A percentile compares a stretch with the other conserved stretches of the same genome.
phyloP scores from a whole-genome alignment of 257 asterid species.

The Ilex aquifolium region DNA sequence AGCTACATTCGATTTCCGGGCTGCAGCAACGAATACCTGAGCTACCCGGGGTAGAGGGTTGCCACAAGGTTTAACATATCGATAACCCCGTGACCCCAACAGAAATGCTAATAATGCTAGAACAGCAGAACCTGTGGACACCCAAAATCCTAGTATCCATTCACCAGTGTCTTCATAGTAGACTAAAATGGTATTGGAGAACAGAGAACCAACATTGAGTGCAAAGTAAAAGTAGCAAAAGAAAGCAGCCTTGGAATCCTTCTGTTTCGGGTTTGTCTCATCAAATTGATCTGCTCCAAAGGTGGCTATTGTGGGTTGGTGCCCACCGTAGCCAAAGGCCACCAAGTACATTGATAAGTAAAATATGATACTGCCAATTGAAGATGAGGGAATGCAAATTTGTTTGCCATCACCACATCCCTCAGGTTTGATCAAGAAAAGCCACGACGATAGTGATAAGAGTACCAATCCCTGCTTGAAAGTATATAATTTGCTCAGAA shows the following conservation, averaged over 20 bases:
- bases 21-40: conserved; percentile 2
- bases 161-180: conserved; percentile 13
- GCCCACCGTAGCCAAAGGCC: conserved; percentile 17
- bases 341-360: conserved; percentile 11
- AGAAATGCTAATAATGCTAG: not conserved
- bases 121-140: not conserved
- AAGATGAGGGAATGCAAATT: conserved; percentile 17
- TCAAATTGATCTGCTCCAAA: conserved; percentile 22
- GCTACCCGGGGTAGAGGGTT: not conserved
- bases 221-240: conserved; percentile 17
- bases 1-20: not conserved
- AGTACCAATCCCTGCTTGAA: conserved; percentile 49
- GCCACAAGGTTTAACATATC: not conserved
- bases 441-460: conserved; percentile 54
- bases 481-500: not conserved
- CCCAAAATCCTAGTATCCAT: conserved; percentile 17
- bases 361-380: conserved; percentile 12
- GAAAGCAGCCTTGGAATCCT: conserved; percentile 8
- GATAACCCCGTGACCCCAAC: not conserved
- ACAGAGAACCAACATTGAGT: conserved; percentile 12
- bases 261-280: conserved; percentile 9
- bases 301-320: conserved; percentile 16
- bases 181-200: conserved; percentile 14
- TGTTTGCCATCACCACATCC: conserved; percentile 55
- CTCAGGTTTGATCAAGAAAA: conserved; percentile 46